phyloP scores from a whole-genome alignment of 192 early-diverging fungal genomes.

The Podila clonocystis region DNA sequence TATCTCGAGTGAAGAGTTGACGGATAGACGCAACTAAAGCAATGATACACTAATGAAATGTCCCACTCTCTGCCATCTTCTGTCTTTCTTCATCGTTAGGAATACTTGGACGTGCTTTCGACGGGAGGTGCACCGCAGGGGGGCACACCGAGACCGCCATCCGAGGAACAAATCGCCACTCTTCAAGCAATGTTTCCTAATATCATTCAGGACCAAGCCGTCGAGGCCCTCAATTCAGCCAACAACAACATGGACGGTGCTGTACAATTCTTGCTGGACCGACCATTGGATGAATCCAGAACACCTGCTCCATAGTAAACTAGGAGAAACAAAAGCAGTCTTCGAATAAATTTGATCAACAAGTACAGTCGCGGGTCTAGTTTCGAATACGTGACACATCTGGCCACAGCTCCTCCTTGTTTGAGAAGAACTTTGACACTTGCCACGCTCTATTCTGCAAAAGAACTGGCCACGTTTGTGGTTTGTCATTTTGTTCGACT shows the following conservation, averaged over 20 bases:
- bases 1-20: too few species aligned
- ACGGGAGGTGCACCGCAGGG: slow-evolving; percentile 37
- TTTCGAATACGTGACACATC: too few species aligned
- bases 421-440: too few species aligned
- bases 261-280: slow-evolving; percentile 58
- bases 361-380: too few species aligned
- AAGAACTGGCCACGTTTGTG: too few species aligned
- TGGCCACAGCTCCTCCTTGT: too few species aligned
- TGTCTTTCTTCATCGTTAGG: slow-evolving; percentile 2
- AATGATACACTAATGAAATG: not conserved
- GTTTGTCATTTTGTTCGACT: too few species aligned
- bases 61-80: not conserved
- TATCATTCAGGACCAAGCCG: slow-evolving; percentile 58
- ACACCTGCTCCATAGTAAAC: not conserved
- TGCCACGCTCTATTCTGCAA: too few species aligned
- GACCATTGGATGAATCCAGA: not conserved
- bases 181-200: slow-evolving; percentile 67
- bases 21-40: too few species aligned
- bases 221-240: slow-evolving; percentile 59
- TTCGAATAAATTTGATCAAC: too few species aligned
- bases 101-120: slow-evolving; percentile 50
- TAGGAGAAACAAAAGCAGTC: too few species aligned
- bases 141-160: slow-evolving; percentile 41
- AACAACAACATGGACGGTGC: slow-evolving; percentile 69
- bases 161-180: slow-evolving; percentile 57